Conservation (phyloP, 352 stramenopile genomes). For the Phytophthora cryptogea region DNA sequence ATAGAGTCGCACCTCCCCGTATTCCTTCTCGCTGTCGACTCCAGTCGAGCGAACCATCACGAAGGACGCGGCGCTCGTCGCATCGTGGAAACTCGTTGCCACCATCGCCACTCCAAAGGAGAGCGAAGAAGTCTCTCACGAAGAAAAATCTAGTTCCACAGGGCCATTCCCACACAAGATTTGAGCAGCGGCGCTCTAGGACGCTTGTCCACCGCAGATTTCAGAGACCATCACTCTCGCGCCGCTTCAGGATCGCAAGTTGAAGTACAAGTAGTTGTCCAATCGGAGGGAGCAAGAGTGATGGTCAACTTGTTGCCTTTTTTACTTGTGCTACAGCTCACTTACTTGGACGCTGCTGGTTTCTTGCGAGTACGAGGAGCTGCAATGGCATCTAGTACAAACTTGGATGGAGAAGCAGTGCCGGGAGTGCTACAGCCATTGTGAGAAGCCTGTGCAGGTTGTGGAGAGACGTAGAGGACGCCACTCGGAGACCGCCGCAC, state of each 20-base stretch:
- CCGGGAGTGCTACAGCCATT: not conserved
- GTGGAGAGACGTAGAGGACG: conserved; percentile 47
- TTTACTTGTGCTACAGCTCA: not conserved
- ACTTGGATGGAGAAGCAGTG: conserved; percentile 3
- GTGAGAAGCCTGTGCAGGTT: conserved; percentile 15
- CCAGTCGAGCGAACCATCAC: conserved; percentile 20
- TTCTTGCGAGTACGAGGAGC: conserved; percentile 22
- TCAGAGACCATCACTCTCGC: not conserved
- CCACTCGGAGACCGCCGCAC: conserved; percentile 57
- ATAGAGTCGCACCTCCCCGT: conserved; percentile 51
- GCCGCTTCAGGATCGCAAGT: conserved; percentile 25
- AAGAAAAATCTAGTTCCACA: conserved; percentile 3
- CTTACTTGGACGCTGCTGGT: conserved; percentile 3
- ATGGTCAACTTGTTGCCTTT: conserved; percentile 20
- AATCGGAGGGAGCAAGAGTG: conserved; percentile 10
- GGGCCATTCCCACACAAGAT: conserved; percentile 14
- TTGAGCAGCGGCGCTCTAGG: conserved; percentile 6
- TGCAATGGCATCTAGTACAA: conserved; percentile 47
- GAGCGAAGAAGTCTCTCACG: conserved; percentile 2
- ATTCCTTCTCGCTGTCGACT: conserved; percentile 29
- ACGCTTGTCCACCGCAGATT: conserved; percentile 24
- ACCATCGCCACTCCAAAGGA: conserved; percentile 21
- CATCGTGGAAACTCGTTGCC: conserved; percentile 39
- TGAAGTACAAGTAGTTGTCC: conserved; percentile 13
- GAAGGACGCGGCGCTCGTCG: conserved; percentile 20